Base-by-base conservation (phyloP, 2,329 filamentous ascomycete genomes). In the Botrytis hyacinthi region DNA sequence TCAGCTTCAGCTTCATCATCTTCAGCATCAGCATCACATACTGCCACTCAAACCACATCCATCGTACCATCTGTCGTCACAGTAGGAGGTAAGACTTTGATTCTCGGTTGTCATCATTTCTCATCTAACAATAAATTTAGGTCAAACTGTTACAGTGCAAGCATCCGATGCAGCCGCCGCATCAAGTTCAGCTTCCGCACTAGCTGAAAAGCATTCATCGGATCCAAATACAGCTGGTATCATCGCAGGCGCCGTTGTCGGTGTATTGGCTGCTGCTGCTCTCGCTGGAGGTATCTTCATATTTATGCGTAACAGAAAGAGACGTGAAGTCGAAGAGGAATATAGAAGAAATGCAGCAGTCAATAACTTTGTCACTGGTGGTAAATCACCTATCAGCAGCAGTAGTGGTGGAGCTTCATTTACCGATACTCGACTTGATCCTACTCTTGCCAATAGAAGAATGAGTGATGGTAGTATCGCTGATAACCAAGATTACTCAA, bases 381-480 rank as follows among this genome's bases (percentile, higher is more conserved):
- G 85, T 73, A 89, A 90, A 81, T 87, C 90, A 51, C 89, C 90
- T 2, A 84, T 85, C 73, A 90, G 87, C 83, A 87, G 87, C 83
- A 87, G 89, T 81, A 54, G 75, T 62, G 78, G 59, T 7, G 51
- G 73, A 54, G 90, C 83, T 44, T 93, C 93, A 16, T 91, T 93
- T 84, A 90, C 90, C 22, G 95, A 98, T 81, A 91, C 93, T 60
- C 90, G 95, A 72, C 89, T 98, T 73, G 95, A 98, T 77, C 94
- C 94, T 12, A 91, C 87, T 73, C 89, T 94, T 76, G 91, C 92
- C 74, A 89, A 94, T 78, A 88, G 94, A 81, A 90, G 95, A 83
- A 88, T 95, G 85, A 98, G 95, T 84, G 93, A 96, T 80, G 95
- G 95, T 78, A 98, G 95, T 83, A 98, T 98, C 82, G 95, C 95